phyloP scores from a whole-genome alignment of 352 stramenopile genomes.

The Elongisporangium anandrum region DNA sequence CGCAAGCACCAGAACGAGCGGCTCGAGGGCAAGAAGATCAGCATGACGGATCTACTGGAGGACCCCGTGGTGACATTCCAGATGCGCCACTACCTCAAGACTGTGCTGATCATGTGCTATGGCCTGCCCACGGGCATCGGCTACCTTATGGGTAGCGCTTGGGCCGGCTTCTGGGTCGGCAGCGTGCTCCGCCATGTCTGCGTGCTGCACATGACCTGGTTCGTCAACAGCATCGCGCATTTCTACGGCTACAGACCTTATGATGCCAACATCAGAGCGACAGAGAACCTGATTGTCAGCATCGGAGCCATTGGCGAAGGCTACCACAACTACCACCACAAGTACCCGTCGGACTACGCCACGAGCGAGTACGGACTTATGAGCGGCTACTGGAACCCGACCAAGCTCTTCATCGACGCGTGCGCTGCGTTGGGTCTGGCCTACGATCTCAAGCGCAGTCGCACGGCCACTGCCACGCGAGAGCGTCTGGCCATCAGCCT shows the following conservation, averaged over 20 bases:
- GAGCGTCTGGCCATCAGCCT: constrained; percentile 40
- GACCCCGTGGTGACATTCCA: constrained; percentile 91
- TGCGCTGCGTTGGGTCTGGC: constrained; percentile 84
- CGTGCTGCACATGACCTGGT: too few species aligned
- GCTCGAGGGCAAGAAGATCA: constrained; percentile 86
- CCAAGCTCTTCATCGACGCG: constrained; percentile 93
- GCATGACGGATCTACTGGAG: too few species aligned
- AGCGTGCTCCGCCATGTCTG: constrained; percentile 91
- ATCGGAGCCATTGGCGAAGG: constrained; percentile 96
- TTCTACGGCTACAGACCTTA: constrained; percentile 97
- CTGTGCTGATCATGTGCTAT: constrained; percentile 93
- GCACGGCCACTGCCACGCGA: constrained; percentile 38
- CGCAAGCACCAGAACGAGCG: too few species aligned
- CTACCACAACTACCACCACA: constrained; percentile 99
- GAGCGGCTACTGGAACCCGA: constrained; percentile 93
- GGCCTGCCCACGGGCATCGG: constrained; percentile 88
- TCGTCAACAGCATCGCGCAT: constrained; percentile 95
- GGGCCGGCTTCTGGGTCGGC: constrained; percentile 91
- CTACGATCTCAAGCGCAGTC: constrained; percentile 89
- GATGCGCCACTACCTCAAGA: constrained; percentile 82
- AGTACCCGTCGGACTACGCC: constrained; percentile 98
- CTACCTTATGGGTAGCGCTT: constrained; percentile 85
- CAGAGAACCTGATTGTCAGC: constrained; percentile 97
- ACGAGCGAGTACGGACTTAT: constrained; percentile 95
- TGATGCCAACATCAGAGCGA: constrained; percentile 88